These are phyloP conservation scores for Suhomyces faveliae DNA, from an alignment of 805 yeast genomes.

Conservation along the genomic window DNA sequence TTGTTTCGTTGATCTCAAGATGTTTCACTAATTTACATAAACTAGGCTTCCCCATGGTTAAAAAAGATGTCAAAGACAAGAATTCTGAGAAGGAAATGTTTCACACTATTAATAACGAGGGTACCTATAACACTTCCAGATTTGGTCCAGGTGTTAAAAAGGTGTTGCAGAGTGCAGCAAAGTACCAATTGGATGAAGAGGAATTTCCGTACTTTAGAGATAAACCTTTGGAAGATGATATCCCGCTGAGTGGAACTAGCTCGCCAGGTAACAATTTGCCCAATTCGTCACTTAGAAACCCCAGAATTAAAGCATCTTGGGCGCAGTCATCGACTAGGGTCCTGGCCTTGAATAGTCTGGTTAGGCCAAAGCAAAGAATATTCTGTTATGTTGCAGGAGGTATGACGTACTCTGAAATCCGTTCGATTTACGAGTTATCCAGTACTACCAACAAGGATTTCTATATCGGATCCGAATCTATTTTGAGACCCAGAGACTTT, in stretches of 20 bases:
- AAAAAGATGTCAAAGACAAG: conserved; percentile 38
- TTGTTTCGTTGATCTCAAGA: conserved; percentile 58
- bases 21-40: conserved; percentile 41
- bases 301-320: conserved; percentile 76
- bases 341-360: neutral
- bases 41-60: conserved; percentile 58
- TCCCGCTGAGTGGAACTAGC: conserved; percentile 16
- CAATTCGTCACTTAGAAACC: conserved; percentile 57
- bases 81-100: conserved; percentile 49
- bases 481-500: conserved; percentile 56
- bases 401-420: conserved; percentile 74
- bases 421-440: conserved; percentile 72
- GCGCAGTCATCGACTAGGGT: conserved; percentile 42
- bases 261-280: neutral
- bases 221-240: conserved; percentile 58
- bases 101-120: conserved; percentile 55
- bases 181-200: conserved; percentile 53
- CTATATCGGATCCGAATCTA: conserved; percentile 75
- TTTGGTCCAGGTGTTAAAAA: conserved; percentile 68
- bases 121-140: conserved; percentile 64
- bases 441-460: conserved; percentile 64
- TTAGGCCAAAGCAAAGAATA: conserved; percentile 57
- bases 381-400: conserved; percentile 90
- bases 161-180: conserved; percentile 51
- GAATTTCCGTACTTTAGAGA: conserved; percentile 75